Evolutionary conservation across 768 basidiomycete genomes (phyloP).

Genomic region (Naematelia aurantialba): DNA sequence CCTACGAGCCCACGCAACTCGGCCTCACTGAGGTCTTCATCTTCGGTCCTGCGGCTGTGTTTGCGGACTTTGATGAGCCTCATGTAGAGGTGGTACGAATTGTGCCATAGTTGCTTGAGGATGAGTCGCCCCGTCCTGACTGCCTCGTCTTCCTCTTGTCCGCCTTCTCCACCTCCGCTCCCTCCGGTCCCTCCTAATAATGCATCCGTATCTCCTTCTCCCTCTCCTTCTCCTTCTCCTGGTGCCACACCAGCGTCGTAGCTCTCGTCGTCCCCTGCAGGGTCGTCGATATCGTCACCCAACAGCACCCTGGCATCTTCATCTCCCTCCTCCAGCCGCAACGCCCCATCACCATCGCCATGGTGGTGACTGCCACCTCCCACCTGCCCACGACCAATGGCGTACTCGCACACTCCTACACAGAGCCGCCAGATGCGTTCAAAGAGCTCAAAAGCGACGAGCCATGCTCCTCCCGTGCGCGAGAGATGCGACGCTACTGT

Average conservation of each 20-base stretch:
- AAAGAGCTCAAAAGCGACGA: constrained; percentile 35
- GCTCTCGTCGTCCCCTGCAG: neutral
- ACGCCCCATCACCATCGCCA: constrained; percentile 10
- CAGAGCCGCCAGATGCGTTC: constrained; percentile 39
- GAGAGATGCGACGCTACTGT: neutral
- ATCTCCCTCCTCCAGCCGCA: constrained; percentile 31
- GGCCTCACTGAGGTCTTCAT: constrained; percentile 10
- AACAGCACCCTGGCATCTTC: constrained; percentile 27
- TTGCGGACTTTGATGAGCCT: constrained; percentile 8
- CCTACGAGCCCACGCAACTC: constrained; percentile 29
- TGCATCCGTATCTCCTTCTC: neutral
- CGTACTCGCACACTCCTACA: constrained; percentile 46
- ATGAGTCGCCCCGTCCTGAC: constrained; percentile 28
- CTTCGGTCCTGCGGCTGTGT: neutral
- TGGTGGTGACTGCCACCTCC: neutral
- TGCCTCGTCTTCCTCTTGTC: constrained; percentile 24
- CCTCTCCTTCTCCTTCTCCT: constrained; percentile 3
- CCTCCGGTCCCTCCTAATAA: neutral
- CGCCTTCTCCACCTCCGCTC: constrained; percentile 4
- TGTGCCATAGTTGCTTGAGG: constrained; percentile 32
- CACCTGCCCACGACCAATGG: constrained; percentile 31
- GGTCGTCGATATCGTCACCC: constrained; percentile 2
- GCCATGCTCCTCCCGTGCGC: constrained; percentile 28
- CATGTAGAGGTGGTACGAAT: constrained; percentile 32
- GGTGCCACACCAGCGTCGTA: neutral